These are phyloP conservation scores for Chrysoporthe austroafricana DNA, from an alignment of 2,329 filamentous ascomycete genomes.

Conservation along the genomic window DNA sequence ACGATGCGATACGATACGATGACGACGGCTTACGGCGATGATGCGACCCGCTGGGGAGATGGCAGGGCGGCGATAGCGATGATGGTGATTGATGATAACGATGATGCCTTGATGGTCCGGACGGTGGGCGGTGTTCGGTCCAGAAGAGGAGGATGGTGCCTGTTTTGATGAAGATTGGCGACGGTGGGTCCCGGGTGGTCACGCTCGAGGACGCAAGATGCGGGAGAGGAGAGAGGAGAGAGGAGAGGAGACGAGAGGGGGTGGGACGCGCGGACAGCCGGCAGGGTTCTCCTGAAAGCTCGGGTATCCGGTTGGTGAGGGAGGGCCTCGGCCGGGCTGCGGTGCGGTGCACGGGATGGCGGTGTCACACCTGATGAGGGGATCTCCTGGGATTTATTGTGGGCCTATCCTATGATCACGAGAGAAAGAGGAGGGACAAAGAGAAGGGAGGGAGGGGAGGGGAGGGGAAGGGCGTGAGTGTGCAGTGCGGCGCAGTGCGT, in stretches of 20 bases:
- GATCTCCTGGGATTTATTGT: too few relatives aligned
- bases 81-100: not conserved
- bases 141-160: conserved; percentile 5
- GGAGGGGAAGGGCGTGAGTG: too few relatives aligned
- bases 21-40: conserved; percentile 6
- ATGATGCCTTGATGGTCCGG: not conserved
- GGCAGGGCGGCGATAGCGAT: conserved; percentile 4
- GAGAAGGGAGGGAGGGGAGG: too few relatives aligned
- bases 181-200: conserved; percentile 6
- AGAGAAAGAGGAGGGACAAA: too few relatives aligned
- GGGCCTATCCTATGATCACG: not conserved
- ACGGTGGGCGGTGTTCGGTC: not conserved
- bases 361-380: not conserved
- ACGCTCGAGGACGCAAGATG: conserved; percentile 8
- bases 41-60: conserved; percentile 5
- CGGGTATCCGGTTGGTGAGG: not conserved
- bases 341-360: not conserved
- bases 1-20: conserved; percentile 14
- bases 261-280: conserved; percentile 18
- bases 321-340: not conserved
- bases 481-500: not conserved
- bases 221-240: not conserved
- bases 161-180: conserved; percentile 6
- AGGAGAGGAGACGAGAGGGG: not conserved
- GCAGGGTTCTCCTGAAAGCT: conserved; percentile 22